Percentiles rank a stretch among this genome's conserved stretches.
Evolutionary conservation across 176 grass and related monocot species (phyloP).

Genomic region (Triticum turgidum): DNA sequence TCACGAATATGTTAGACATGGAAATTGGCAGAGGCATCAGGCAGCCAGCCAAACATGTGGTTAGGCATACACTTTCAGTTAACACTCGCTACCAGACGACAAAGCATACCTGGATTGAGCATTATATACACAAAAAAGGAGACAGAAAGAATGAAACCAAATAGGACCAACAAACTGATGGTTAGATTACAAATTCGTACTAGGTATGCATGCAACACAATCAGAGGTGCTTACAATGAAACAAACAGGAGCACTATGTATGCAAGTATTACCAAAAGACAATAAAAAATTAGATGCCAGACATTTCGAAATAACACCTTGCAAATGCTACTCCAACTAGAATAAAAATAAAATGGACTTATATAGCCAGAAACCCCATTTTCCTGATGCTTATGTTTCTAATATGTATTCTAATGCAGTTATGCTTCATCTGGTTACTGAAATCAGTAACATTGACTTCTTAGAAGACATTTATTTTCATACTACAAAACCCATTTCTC

Average conservation of each 20-base stretch:
- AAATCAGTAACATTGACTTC: not conserved
- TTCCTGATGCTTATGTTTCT: not conserved
- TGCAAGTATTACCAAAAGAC: not conserved
- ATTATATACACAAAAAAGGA: not conserved
- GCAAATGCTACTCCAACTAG: not conserved
- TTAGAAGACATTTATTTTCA: not conserved
- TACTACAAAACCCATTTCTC: not conserved
- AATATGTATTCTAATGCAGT: not conserved
- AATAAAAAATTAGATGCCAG: not conserved
- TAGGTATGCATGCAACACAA: not conserved
- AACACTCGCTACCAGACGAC: not conserved
- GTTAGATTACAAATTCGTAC: not conserved
- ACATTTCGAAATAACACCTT: not conserved
- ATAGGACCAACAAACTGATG: not conserved
- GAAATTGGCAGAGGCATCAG: not conserved
- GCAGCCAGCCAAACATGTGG: not conserved
- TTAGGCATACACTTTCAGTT: not conserved
- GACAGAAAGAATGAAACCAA: not conserved
- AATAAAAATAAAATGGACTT: constrained; percentile 1
- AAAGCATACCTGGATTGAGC: not conserved
- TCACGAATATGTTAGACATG: not conserved
- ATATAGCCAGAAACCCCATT: not conserved
- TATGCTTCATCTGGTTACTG: not conserved
- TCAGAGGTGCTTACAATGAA: not conserved
- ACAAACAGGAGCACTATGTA: not conserved